Conservation (phyloP, 345 rosid species). For the Cardiospermum halicacabum region DNA sequence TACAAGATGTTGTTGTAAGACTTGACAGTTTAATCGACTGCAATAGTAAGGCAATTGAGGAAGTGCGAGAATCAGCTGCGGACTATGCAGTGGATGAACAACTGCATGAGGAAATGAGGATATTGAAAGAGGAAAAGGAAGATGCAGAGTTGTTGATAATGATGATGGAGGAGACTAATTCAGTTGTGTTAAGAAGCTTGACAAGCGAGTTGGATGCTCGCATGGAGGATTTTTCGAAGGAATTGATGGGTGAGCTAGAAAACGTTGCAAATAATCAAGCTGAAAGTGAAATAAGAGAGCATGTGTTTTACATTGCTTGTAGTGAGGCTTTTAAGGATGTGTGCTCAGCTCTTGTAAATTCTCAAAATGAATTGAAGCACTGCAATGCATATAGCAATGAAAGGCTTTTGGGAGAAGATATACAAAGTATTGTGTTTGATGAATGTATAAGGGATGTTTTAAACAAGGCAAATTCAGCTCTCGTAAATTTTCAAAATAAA, state of each 20-base stretch:
- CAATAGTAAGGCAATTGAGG: conserved; percentile 24
- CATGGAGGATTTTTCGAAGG: conserved; percentile 18
- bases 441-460: no score
- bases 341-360: neutral
- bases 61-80: neutral
- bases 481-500: no score
- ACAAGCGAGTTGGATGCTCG: conserved; percentile 11
- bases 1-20: conserved; percentile 37
- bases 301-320: conserved; percentile 14
- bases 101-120: conserved; percentile 17
- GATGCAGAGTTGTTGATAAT: conserved; percentile 25
- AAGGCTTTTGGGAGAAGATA: no score
- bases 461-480: no score
- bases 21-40: conserved; percentile 35
- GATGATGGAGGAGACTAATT: conserved; percentile 37
- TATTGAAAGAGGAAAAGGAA: conserved; percentile 36
- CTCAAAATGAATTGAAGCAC: conserved; percentile 16
- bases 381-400: conserved; percentile 19
- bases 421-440: no score
- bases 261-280: conserved; percentile 16
- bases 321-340: conserved; percentile 15
- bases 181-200: conserved; percentile 32
- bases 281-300: conserved; percentile 17
- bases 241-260: conserved; percentile 21
- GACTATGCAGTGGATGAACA: conserved; percentile 20